Evolutionary conservation across 2,329 filamentous ascomycete species (phyloP).

Genomic region (Incumbomyces delicatus): DNA sequence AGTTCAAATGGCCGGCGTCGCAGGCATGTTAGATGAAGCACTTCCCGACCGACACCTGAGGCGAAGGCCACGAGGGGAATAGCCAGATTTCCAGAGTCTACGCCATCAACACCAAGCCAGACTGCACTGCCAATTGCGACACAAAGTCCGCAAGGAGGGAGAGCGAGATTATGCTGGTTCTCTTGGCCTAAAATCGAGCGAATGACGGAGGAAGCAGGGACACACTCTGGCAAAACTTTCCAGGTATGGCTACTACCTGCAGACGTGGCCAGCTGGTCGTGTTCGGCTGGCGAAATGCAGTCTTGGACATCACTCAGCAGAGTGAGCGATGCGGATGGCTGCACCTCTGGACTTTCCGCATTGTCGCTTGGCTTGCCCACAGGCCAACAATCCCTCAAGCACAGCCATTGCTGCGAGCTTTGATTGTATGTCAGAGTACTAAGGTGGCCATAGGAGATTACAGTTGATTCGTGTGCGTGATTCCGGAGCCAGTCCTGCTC

Average conservation of each 20-base stretch:
- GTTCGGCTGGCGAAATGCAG: too few species aligned
- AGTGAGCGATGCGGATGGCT: too few species aligned
- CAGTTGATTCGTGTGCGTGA: constrained; percentile 13
- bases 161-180: too few species aligned
- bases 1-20: background rate
- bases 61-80: background rate
- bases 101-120: constrained; percentile 1
- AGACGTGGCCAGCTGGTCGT: too few species aligned
- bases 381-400: background rate
- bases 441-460: constrained; percentile 15
- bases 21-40: background rate
- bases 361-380: too few species aligned
- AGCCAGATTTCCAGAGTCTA: constrained; percentile 2
- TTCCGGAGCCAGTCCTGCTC: constrained; percentile 8
- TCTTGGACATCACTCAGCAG: too few species aligned
- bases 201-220: too few species aligned
- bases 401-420: background rate
- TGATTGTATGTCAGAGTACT: background rate
- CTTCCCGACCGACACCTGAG: background rate
- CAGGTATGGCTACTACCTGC: too few species aligned
- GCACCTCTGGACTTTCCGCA: too few species aligned
- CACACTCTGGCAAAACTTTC: too few species aligned
- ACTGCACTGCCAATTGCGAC: constrained; percentile 4
- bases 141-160: too few species aligned
- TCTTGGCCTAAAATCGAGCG: too few species aligned